Conservation (phyloP, 129 eudicot species). For the Flaveria brownii region DNA sequence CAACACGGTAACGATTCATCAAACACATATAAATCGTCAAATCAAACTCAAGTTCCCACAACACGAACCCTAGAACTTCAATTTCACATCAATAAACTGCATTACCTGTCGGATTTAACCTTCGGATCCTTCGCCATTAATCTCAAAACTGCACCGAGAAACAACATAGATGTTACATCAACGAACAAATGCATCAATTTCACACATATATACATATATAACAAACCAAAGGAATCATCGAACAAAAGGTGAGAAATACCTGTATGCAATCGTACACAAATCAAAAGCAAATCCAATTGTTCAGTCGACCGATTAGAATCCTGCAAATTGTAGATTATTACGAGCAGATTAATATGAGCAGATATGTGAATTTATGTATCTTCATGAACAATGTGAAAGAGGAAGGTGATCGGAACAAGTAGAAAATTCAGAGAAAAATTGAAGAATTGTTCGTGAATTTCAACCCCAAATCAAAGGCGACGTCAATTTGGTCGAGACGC, state of each 20-base stretch:
- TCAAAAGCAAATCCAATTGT: conserved; percentile 21
- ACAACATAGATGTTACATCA: neutral
- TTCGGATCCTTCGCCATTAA: conserved; percentile 40
- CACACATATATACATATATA: conserved; percentile 2
- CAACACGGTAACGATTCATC: neutral
- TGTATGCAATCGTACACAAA: conserved; percentile 24
- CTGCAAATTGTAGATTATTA: neutral
- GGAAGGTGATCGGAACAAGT: conserved; percentile 31
- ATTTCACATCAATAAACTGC: conserved; percentile 10
- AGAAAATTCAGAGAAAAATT: neutral
- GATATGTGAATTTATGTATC: neutral
- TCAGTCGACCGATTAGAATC: conserved; percentile 21
- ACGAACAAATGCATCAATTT: conserved; percentile 12
- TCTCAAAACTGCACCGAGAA: conserved; percentile 27
- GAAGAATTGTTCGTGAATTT: neutral
- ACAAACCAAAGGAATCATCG: neutral
- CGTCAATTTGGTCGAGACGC: conserved; percentile 25
- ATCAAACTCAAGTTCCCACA: neutral
- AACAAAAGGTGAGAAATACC: conserved; percentile 20
- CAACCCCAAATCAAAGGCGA: conserved; percentile 11
- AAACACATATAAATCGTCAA: neutral
- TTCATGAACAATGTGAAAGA: conserved; percentile 23
- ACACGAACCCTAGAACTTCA: conserved; percentile 23
- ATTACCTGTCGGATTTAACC: conserved; percentile 33
- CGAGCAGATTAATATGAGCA: neutral